phyloP scores from a whole-genome alignment of 2,329 filamentous ascomycete genomes.

The Cercospora janseana region DNA sequence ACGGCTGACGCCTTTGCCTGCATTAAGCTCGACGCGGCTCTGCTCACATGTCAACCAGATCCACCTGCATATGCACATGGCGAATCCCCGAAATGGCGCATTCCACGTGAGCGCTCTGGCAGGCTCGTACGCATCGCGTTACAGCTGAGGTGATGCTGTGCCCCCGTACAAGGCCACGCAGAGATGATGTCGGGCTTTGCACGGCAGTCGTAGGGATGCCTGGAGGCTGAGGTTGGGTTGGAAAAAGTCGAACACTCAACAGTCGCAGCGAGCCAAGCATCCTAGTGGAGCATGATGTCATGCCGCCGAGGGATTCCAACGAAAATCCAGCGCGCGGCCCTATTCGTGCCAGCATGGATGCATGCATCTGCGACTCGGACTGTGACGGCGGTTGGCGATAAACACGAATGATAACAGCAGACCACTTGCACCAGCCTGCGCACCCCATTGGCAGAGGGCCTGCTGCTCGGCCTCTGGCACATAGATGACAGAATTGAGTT shows the following conservation, averaged over 20 bases:
- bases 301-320: constrained; percentile 5
- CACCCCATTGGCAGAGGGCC: constrained; percentile 11
- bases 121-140: no score
- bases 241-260: constrained; percentile 1
- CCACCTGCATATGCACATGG: background rate
- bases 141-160: no score
- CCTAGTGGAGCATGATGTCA: constrained; percentile 1
- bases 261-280: background rate
- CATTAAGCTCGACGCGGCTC: constrained; percentile 10
- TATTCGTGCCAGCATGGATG: constrained; percentile 2
- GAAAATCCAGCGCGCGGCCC: background rate
- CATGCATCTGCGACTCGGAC: constrained; percentile 10
- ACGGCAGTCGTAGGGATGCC: no score
- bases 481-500: constrained; percentile 8
- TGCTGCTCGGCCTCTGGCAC: constrained; percentile 13
- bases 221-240: background rate
- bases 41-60: constrained; percentile 5
- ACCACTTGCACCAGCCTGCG: constrained; percentile 3
- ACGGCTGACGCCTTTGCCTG: constrained; percentile 1
- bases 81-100: background rate
- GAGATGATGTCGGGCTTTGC: no score
- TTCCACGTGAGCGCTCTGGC: background rate
- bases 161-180: no score
- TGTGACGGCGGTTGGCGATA: constrained; percentile 11
- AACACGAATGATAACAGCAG: constrained; percentile 13